Percentiles rank a stretch among this genome's conserved stretches.
Conservation (phyloP, 2,329 filamentous ascomycete species). For the Exophiala sideris region DNA sequence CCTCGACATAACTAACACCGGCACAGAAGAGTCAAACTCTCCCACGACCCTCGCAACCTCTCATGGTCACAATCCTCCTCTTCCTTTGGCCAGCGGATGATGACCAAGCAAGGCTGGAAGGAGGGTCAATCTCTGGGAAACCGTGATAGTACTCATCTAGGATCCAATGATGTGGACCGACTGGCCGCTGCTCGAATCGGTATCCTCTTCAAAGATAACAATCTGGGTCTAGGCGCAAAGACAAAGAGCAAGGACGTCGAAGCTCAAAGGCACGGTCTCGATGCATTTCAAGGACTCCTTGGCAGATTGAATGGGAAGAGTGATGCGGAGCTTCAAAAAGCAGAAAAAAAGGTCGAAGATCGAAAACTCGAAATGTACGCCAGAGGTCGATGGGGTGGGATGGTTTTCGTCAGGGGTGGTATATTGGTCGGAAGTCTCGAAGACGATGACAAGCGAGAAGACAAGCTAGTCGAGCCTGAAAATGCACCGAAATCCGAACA, state of each 20-base stretch:
- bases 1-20: neutral
- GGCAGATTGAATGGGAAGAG: slow-evolving; percentile 86
- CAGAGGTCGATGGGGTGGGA: slow-evolving; percentile 70
- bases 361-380: slow-evolving; percentile 71
- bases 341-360: slow-evolving; percentile 65
- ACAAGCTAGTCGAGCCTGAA: slow-evolving; percentile 53
- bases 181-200: slow-evolving; percentile 26
- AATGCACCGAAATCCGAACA: slow-evolving; percentile 32
- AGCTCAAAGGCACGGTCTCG: slow-evolving; percentile 74
- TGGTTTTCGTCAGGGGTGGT: slow-evolving; percentile 86
- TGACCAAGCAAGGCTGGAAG: slow-evolving; percentile 84
- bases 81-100: slow-evolving; percentile 84
- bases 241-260: slow-evolving; percentile 64
- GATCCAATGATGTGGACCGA: slow-evolving; percentile 14
- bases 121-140: slow-evolving; percentile 81
- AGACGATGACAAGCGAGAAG: slow-evolving; percentile 36
- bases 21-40: slow-evolving; percentile 65
- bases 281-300: slow-evolving; percentile 80
- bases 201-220: slow-evolving; percentile 73
- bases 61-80: slow-evolving; percentile 80
- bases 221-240: slow-evolving; percentile 75
- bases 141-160: slow-evolving; percentile 64
- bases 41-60: slow-evolving; percentile 91
- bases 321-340: slow-evolving; percentile 67
- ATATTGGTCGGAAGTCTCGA: slow-evolving; percentile 56